phyloP scores from a whole-genome alignment of 306 rosid species.

The Corylus avellana region DNA sequence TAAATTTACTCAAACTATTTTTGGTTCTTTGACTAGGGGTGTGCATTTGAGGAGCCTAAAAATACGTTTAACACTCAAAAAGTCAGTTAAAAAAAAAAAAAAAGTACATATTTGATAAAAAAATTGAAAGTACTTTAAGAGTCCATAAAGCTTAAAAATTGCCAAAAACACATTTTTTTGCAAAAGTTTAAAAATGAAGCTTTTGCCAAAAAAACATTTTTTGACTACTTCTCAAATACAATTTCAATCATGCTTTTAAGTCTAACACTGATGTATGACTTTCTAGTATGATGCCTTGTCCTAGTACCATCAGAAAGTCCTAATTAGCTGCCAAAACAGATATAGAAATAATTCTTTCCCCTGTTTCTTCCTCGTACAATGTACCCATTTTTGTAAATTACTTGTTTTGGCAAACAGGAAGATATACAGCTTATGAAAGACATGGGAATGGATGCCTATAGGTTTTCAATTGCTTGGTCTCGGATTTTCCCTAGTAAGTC shows the following conservation, averaged over 20 bases:
- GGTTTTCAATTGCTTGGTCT: slow-evolving; percentile 94
- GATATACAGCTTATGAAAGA: slow-evolving; percentile 87
- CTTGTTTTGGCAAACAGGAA: slow-evolving; percentile 44
- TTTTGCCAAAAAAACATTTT: no score
- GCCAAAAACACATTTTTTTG: no score
- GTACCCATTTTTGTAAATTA: not conserved
- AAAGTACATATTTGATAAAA: no score
- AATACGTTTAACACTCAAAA: no score
- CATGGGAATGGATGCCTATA: slow-evolving; percentile 85
- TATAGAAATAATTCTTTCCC: not conserved
- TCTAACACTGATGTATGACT: no score
- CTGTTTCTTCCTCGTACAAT: not conserved
- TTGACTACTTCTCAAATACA: no score
- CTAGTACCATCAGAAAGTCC: not conserved
- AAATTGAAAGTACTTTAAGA: no score
- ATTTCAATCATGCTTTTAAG: no score
- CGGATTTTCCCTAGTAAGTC: slow-evolving; percentile 82
- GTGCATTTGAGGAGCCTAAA: no score
- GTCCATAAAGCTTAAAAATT: no score
- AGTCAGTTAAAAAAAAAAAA: no score
- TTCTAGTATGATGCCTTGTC: not conserved
- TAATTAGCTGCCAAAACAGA: not conserved
- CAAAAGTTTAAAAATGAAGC: no score
- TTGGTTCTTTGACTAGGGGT: not conserved
- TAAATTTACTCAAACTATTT: slow-evolving; percentile 26